These are phyloP conservation scores for Leersia perrieri DNA, from an alignment of 176 grass and related monocot species.

Conservation along the genomic window DNA sequence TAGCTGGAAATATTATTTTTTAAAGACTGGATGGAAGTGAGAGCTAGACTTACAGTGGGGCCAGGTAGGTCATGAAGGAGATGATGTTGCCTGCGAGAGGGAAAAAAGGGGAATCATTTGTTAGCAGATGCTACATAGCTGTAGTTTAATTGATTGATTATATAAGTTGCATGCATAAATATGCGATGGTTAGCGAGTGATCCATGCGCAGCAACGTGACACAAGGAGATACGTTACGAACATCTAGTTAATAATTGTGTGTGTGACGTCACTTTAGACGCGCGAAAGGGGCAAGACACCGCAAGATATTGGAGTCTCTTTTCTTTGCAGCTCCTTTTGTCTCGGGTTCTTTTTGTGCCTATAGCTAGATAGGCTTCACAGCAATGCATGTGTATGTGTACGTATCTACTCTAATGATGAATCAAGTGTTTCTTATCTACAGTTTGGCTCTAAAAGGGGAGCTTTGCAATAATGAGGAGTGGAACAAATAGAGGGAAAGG, in stretches of 20 bases:
- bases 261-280: not conserved
- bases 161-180: not conserved
- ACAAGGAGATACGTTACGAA: not conserved
- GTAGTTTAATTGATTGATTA: not conserved
- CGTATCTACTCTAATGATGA: not conserved
- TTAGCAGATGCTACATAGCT: not conserved
- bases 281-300: no score
- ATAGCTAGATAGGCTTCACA: not conserved
- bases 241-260: not conserved
- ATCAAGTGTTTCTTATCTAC: not conserved
- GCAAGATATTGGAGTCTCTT: not conserved
- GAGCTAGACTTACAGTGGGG: conserved; percentile 64
- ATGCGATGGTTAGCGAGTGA: not conserved
- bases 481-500: not conserved
- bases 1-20: no score
- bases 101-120: not conserved
- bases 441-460: no score
- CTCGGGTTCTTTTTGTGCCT: not conserved
- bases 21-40: no score
- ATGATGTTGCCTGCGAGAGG: conserved; percentile 65
- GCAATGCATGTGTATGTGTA: not conserved
- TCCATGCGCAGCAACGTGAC: not conserved
- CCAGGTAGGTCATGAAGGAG: conserved; percentile 80
- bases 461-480: not conserved
- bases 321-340: not conserved